Conservation (phyloP, 352 stramenopile species). For the Blastocystis sp. region DNA sequence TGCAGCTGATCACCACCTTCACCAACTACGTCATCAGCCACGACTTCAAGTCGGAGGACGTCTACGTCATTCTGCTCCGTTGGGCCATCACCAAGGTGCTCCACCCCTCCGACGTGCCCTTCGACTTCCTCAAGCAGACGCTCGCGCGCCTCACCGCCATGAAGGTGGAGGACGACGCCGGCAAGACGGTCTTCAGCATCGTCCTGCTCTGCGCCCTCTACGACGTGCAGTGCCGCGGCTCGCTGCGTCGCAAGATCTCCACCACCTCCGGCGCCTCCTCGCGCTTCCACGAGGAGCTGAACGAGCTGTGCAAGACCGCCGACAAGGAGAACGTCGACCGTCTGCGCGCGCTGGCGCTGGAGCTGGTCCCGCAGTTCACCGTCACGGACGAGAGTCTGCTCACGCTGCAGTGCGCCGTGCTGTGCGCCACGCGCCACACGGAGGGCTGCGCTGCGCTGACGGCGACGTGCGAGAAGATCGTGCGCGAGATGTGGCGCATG, state of each 20-base stretch:
- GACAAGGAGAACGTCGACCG: background rate
- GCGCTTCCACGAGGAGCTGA: background rate
- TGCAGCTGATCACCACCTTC: background rate
- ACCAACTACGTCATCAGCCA: constrained; percentile 8
- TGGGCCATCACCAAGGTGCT: constrained; percentile 20
- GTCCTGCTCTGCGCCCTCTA: background rate
- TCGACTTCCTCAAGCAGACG: background rate
- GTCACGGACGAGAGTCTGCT: background rate
- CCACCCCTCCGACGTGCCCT: background rate
- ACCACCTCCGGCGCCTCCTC: background rate
- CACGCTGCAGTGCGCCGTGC: background rate
- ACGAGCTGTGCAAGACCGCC: background rate
- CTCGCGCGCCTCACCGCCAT: background rate
- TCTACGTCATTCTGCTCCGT: constrained; percentile 27
- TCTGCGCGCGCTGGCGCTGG: background rate
- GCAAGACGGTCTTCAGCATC: constrained; percentile 8
- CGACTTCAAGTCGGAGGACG: constrained; percentile 24
- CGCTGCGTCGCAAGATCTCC: background rate
- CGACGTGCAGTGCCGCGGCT: too few species aligned
- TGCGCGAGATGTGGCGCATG: constrained; percentile 4
- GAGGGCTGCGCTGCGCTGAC: background rate
- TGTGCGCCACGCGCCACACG: background rate
- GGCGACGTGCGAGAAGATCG: background rate
- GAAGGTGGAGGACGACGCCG: constrained; percentile 6
- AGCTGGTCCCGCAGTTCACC: background rate